Evolutionary conservation across 148 eudicot genomes (phyloP).

Genomic region (Chenopodium quinoa): DNA sequence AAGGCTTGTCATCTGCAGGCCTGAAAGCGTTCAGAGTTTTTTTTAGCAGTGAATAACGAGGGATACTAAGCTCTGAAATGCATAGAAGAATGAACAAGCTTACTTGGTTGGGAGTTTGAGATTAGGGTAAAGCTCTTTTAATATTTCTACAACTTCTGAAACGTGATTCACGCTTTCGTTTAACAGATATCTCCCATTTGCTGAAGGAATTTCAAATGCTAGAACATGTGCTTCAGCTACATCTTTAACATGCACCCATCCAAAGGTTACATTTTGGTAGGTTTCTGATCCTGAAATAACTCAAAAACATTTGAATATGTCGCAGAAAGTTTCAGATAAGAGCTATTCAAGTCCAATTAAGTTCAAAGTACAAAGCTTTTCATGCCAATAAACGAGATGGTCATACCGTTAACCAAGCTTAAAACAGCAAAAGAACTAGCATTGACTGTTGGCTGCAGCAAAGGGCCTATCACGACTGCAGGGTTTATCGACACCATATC

Average conservation of each 20-base stretch:
- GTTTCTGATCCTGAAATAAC: conserved; percentile 40
- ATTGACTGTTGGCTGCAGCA: conserved; percentile 37
- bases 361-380: neutral
- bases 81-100: conserved; percentile 17
- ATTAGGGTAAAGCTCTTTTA: conserved; percentile 56
- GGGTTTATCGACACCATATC: conserved; percentile 43
- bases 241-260: conserved; percentile 61
- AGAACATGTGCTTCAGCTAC: conserved; percentile 58
- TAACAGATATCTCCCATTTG: conserved; percentile 51
- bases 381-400: neutral
- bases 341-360: neutral
- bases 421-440: conserved; percentile 20
- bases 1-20: conserved; percentile 55
- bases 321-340: neutral
- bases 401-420: conserved; percentile 28
- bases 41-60: neutral
- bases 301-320: neutral
- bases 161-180: conserved; percentile 46
- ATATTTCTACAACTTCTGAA: conserved; percentile 47
- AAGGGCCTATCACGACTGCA: conserved; percentile 42
- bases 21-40: conserved; percentile 31
- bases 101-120: conserved; percentile 61
- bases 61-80: neutral
- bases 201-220: conserved; percentile 56
- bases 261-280: conserved; percentile 37